Conservation (phyloP, 192 early-diverging fungal species). For the Lunasporangiospora selenospora region DNA sequence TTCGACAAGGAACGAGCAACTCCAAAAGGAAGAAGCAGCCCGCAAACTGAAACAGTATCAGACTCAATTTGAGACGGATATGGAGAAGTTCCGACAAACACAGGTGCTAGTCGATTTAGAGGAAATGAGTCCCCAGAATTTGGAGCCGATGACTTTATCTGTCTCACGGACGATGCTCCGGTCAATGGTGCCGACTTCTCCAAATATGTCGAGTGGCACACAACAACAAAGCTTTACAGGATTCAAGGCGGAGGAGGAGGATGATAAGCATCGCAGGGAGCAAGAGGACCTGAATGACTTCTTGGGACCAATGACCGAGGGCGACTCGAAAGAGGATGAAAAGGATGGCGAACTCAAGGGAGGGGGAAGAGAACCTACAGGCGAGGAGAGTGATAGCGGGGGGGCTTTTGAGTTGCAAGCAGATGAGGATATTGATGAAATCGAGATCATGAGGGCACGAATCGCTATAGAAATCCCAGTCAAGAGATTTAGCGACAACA, state of each 20-base stretch:
- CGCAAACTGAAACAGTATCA: slow-evolving; percentile 28
- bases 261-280: slow-evolving; percentile 16
- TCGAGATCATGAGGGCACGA: no score
- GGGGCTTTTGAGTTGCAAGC: no score
- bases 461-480: no score
- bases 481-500: no score
- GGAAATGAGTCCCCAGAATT: no score
- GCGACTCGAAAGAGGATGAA: slow-evolving; percentile 18
- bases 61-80: slow-evolving; percentile 40
- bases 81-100: slow-evolving; percentile 25
- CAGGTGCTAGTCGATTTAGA: no score
- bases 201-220: no score
- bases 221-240: no score
- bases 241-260: background rate
- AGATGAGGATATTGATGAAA: background rate
- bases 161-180: no score
- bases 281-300: slow-evolving; percentile 33
- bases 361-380: background rate
- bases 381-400: no score
- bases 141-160: no score
- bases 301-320: slow-evolving; percentile 20
- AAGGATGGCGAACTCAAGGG: slow-evolving; percentile 5
- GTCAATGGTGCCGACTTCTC: no score
- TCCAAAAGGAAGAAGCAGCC: slow-evolving; percentile 36
- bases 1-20: slow-evolving; percentile 26